Evolutionary conservation across 352 stramenopile genomes (phyloP), one percentile per base, ranked within the genome.

Genomic region (Globisporangium barbulae): DNA sequence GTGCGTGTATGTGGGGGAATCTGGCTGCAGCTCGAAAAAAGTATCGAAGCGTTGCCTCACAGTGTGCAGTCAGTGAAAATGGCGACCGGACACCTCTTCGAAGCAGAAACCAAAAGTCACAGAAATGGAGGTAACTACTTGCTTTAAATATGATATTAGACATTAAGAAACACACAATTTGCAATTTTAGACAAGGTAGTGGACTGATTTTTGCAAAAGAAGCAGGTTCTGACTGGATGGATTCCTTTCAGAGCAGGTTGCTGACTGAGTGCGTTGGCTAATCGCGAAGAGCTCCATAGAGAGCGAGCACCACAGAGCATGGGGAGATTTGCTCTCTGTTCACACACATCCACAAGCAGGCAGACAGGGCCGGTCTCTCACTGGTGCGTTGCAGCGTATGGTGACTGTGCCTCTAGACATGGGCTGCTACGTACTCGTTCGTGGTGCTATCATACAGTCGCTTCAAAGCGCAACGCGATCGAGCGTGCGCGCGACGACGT

Each of bases 391-490:
- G 35, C 48, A 35, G 9, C 35, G 15, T 54, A 30, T 21, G 22
- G 9, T 31, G 21, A 6, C 0, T n/a, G 47, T 53, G 47, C 22
- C 30, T 53, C n/a, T 21, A 53, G 1, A 12, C 15, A 39, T 13
- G n/a, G 19, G n/a, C n/a, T 59, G 35, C 33, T 45, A 33, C n/a
- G 28, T 44, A 55, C 39, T 63, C 15, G 30, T 15, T 19, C 25
- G 12, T 21, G 2, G 25, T 15, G 17, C 3, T 1, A 28, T 28
- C 2, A 28, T 28, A 5, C 12, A n/a, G 25, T 5, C 17, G 41
- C 28, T 60, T 60, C 70, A 86, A 3, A 86, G 59, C 25, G 73
- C 75, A 21, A 86, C 77, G 13, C 70, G 73, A 8, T 68, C 57
- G 22, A 83, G 63, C 35, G 62, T 76, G 5, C 69, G 58, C 22